phyloP scores from a whole-genome alignment of 129 eudicot species.

The Cynara cardunculus region DNA sequence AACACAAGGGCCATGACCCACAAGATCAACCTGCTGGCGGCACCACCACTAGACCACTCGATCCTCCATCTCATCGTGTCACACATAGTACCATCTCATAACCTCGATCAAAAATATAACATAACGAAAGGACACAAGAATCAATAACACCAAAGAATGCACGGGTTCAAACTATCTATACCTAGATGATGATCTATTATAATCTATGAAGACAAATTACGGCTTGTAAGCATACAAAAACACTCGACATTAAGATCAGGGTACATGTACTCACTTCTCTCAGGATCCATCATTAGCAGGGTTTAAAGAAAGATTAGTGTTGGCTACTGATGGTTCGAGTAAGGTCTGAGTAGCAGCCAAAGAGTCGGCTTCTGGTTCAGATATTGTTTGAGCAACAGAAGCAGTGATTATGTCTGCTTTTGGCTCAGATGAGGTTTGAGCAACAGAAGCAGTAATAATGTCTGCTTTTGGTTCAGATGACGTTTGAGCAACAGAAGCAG shows the following conservation, averaged over 20 bases:
- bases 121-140: background rate
- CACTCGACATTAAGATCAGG: background rate
- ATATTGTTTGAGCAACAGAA: background rate
- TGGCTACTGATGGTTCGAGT: background rate
- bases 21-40: background rate
- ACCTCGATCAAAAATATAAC: slow-evolving; percentile 6
- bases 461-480: background rate
- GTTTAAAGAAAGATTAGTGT: background rate
- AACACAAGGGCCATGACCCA: background rate
- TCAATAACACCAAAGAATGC: background rate
- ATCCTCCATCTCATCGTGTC: background rate
- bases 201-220: slow-evolving; percentile 2
- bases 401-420: background rate
- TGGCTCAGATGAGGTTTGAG: background rate
- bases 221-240: background rate
- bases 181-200: slow-evolving; percentile 11
- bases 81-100: slow-evolving; percentile 17
- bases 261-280: background rate
- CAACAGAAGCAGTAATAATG: background rate
- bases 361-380: background rate
- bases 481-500: background rate
- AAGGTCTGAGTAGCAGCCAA: background rate
- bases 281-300: background rate
- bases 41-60: background rate
- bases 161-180: slow-evolving; percentile 4